Evolutionary conservation across 1,139 yeast genomes (phyloP).

Genomic region (Yamadazyma mexicana): DNA sequence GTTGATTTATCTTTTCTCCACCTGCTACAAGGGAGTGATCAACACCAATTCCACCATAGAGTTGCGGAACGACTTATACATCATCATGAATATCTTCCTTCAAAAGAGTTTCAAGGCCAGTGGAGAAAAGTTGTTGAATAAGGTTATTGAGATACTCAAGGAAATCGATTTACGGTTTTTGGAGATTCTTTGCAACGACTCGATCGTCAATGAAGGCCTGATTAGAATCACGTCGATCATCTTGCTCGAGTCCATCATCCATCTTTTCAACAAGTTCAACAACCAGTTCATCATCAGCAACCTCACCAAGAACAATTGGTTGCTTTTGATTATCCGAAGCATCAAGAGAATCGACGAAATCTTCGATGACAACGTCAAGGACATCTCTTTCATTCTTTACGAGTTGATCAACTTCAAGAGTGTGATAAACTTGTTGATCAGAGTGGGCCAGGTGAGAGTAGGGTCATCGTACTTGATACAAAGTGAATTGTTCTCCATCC

Average conservation of each 20-base stretch:
- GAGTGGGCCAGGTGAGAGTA: conserved; percentile 70
- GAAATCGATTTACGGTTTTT: conserved; percentile 63
- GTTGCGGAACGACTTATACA: conserved; percentile 77
- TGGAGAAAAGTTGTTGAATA: conserved; percentile 37
- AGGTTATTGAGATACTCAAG: conserved; percentile 52
- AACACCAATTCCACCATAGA: conserved; percentile 67
- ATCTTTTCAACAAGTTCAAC: conserved; percentile 44
- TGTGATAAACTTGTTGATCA: conserved; percentile 63
- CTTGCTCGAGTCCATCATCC: conserved; percentile 67
- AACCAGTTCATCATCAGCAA: conserved; percentile 59
- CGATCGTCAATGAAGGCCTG: conserved; percentile 76
- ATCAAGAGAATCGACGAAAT: conserved; percentile 69
- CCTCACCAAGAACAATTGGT: conserved; percentile 63
- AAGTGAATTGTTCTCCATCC: conserved; percentile 65
- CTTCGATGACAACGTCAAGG: conserved; percentile 20
- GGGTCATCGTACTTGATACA: conserved; percentile 82
- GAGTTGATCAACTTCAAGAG: conserved; percentile 79
- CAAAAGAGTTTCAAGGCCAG: conserved; percentile 46
- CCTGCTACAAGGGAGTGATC: conserved; percentile 71
- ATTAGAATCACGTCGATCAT: conserved; percentile 76
- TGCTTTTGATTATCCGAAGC: conserved; percentile 64
- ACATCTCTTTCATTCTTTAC: conserved; percentile 45
- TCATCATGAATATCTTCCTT: conserved; percentile 66
- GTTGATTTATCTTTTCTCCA: conserved; percentile 66
- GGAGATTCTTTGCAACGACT: conserved; percentile 71